Percentiles rank a stretch among this genome's conserved stretches.
Conservation (phyloP, 2,329 filamentous ascomycete species). For the Byssoonygena ceratinophila region DNA sequence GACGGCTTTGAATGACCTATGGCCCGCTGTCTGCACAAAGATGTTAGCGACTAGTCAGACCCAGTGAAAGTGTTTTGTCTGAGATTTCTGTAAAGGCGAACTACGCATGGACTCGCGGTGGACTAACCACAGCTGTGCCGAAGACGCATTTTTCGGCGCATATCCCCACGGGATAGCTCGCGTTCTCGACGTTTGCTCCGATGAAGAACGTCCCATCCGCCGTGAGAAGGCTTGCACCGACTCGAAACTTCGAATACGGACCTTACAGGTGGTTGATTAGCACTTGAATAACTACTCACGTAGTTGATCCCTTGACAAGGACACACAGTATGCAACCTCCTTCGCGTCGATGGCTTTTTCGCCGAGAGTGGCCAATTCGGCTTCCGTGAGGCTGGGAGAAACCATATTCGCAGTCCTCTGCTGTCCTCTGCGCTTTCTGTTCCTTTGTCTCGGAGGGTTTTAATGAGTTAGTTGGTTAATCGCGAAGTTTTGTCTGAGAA, state of each 20-base stretch:
- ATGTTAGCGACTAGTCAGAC: background rate
- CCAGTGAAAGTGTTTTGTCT: too few relatives aligned
- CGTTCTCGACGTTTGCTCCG: conserved; percentile 90
- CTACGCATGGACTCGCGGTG: background rate
- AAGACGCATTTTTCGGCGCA: conserved; percentile 91
- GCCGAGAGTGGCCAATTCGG: conserved; percentile 56
- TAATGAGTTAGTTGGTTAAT: too few relatives aligned
- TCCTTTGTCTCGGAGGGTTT: background rate
- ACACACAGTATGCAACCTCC: conserved; percentile 64
- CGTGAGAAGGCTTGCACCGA: conserved; percentile 70
- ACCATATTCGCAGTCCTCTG: conserved; percentile 9
- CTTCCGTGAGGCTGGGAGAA: conserved; percentile 40
- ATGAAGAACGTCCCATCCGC: conserved; percentile 47
- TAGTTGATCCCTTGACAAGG: background rate
- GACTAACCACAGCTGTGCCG: conserved; percentile 56
- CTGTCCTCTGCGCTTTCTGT: background rate
- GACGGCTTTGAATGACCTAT: conserved; percentile 58
- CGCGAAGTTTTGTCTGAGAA: too few relatives aligned
- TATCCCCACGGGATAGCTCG: conserved; percentile 83
- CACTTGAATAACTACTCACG: background rate
- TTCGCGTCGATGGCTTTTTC: conserved; percentile 60
- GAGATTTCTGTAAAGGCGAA: too few relatives aligned
- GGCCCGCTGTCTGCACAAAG: conserved; percentile 33
- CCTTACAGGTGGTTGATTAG: conserved; percentile 32
- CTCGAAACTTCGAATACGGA: conserved; percentile 83